A percentile compares a stretch with the other conserved stretches of the same genome.
These are phyloP conservation scores for Vitis hybrid DNA, from an alignment of 177 flowering plant genomes.

Conservation along the genomic window DNA sequence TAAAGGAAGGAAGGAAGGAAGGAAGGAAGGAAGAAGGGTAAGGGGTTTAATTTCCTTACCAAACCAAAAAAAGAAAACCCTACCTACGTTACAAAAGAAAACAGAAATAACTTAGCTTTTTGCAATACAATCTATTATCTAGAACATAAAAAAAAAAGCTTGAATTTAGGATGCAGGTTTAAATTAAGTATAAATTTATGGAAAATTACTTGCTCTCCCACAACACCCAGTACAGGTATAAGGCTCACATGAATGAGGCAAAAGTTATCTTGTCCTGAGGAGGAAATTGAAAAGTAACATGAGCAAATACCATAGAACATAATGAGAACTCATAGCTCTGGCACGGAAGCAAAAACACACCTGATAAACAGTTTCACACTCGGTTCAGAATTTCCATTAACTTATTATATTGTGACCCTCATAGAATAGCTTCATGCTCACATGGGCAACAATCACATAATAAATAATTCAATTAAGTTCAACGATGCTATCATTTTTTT, in stretches of 20 bases:
- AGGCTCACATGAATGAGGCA: constrained; percentile 97
- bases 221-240: constrained; percentile 90
- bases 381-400: too few relatives aligned
- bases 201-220: constrained; percentile 90
- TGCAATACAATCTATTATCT: neutral
- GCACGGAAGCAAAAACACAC: neutral
- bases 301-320: neutral
- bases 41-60: too few relatives aligned
- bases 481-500: too few relatives aligned
- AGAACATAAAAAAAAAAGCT: neutral
- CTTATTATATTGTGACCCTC: too few relatives aligned
- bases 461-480: too few relatives aligned
- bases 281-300: constrained; percentile 8
- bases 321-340: neutral
- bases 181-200: neutral
- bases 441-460: too few relatives aligned
- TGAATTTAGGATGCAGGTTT: neutral
- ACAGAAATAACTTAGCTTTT: neutral
- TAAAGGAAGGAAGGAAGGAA: too few relatives aligned
- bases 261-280: constrained; percentile 80
- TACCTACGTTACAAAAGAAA: too few relatives aligned
- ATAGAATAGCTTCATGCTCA: too few relatives aligned
- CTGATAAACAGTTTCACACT: too few relatives aligned
- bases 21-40: too few relatives aligned
- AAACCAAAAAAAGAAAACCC: too few relatives aligned